phyloP scores from a whole-genome alignment of 371 early-diverging fungal species.

The Entomophthora muscae region DNA sequence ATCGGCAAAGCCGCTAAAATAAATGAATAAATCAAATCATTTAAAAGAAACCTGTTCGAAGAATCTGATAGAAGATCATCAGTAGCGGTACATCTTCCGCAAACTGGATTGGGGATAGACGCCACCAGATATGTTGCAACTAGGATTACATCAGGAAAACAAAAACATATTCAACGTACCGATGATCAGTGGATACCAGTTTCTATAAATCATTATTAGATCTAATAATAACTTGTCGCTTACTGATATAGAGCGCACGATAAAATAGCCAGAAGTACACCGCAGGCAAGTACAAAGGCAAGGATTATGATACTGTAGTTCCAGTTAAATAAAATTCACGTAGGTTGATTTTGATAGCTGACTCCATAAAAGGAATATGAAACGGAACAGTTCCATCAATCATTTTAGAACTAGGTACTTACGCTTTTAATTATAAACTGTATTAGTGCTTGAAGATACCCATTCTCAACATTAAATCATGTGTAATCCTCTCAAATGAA shows the following conservation, averaged over 20 bases:
- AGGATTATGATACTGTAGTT: constrained; percentile 11
- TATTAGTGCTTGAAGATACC: background rate
- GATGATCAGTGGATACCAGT: constrained; percentile 7
- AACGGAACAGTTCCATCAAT: background rate
- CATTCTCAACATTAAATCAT: background rate
- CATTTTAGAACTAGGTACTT: background rate
- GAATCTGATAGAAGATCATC: constrained; percentile 8
- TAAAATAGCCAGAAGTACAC: constrained; percentile 7
- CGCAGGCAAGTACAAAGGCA: constrained; percentile 7
- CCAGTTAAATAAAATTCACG: background rate
- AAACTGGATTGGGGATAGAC: constrained; percentile 6
- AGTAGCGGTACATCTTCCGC: background rate
- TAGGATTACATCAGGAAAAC: background rate
- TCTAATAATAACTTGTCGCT: background rate
- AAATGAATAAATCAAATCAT: background rate
- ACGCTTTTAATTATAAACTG: background rate
- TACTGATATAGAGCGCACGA: constrained; percentile 9
- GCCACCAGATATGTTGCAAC: constrained; percentile 6
- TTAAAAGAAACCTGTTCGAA: background rate
- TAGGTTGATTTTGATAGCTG: background rate
- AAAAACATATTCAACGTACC: background rate
- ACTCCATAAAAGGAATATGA: background rate
- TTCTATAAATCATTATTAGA: background rate
- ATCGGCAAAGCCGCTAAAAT: constrained; percentile 7
- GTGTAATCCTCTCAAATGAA: background rate